Base-by-base conservation (phyloP, 2,329 filamentous ascomycete species). In the Penicillium decumbens region DNA sequence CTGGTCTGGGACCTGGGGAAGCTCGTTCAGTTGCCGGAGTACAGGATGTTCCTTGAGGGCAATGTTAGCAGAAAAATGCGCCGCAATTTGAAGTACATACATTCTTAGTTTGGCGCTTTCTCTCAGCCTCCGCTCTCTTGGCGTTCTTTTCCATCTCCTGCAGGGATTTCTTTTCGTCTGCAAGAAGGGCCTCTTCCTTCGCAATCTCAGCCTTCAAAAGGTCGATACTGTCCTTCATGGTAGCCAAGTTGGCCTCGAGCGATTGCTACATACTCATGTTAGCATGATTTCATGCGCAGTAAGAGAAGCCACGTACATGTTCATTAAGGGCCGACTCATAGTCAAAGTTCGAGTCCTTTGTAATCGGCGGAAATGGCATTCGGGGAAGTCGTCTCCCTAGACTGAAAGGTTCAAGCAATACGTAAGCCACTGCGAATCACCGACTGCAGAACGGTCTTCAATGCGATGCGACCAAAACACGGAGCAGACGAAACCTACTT, bases 361-460 rank as follows among this genome's bases (percentile, higher is more conserved):
- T 69, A 24, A 65, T 60, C 4, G 71, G 71, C 1, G 73, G 73
- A 51, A 75, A 75, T 5, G 72, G 72, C 72, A 75, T 75, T 51
- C 70, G 65, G 30, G 73, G 72, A 3, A 75, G 62, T 37, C 73
- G 65, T 55, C 66, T 69, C 20, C 63, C 66, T 46, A 74, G 60
- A 50, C 71, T 73, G 35, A 47, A 41, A 20, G 32, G 6, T 42
- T 28, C 3, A 24, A 9, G 4, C 7, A 30, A 13, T 43, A 42
- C 48, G 39, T 30, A 37, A 43, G 32, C 41, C 13, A 24, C 6
- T 13, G 35, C 18, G 33, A 37, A 18, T 10, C 8, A 37, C 8
- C 8, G 33, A 37, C 33, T 20, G 33, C 33, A 20, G 9, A 37
- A 20, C 33, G 20, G 6, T 37, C 15, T 15, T 9, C n/a, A 15